Evolutionary conservation across 805 yeast species (phyloP).

Genomic region (Yamadazyma tumulicola): DNA sequence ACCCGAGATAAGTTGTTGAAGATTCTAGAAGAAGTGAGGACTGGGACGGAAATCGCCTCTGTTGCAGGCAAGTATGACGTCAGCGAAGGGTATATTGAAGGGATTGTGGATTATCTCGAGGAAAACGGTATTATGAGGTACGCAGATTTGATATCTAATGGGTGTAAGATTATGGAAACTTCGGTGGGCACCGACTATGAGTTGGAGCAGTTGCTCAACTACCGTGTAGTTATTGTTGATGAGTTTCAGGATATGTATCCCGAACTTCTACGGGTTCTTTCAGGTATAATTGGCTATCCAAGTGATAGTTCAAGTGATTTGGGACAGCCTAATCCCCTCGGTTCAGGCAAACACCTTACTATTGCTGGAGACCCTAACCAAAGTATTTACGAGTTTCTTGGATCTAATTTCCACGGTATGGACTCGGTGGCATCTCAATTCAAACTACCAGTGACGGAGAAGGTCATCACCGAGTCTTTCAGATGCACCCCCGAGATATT

Average conservation of each 20-base stretch:
- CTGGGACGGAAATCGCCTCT: constrained; percentile 17
- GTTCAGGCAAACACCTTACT: constrained; percentile 47
- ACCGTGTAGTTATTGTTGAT: constrained; percentile 52
- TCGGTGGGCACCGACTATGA: constrained; percentile 10
- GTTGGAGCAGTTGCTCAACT: constrained; percentile 17
- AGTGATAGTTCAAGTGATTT: constrained; percentile 14
- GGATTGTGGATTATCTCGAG: constrained; percentile 27
- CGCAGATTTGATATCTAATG: constrained; percentile 33
- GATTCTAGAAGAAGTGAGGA: constrained; percentile 20
- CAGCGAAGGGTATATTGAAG: constrained; percentile 23
- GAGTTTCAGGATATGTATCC: constrained; percentile 72
- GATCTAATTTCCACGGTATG: constrained; percentile 42
- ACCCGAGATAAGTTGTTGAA: constrained; percentile 22
- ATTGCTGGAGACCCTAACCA: constrained; percentile 73
- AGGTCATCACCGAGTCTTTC: constrained; percentile 50
- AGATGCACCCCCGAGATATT: constrained; percentile 60
- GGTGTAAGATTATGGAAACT: constrained; percentile 23
- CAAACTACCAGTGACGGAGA: constrained; percentile 20
- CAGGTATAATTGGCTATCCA: constrained; percentile 34
- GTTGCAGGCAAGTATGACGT: constrained; percentile 22
- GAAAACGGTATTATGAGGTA: constrained; percentile 32
- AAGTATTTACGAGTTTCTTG: constrained; percentile 65
- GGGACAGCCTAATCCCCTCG: no score
- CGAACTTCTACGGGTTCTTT: constrained; percentile 43
- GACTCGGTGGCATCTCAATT: constrained; percentile 19